These are phyloP conservation scores for Gossypium lobatum DNA, from an alignment of 441 rosid genomes.

Conservation along the genomic window DNA sequence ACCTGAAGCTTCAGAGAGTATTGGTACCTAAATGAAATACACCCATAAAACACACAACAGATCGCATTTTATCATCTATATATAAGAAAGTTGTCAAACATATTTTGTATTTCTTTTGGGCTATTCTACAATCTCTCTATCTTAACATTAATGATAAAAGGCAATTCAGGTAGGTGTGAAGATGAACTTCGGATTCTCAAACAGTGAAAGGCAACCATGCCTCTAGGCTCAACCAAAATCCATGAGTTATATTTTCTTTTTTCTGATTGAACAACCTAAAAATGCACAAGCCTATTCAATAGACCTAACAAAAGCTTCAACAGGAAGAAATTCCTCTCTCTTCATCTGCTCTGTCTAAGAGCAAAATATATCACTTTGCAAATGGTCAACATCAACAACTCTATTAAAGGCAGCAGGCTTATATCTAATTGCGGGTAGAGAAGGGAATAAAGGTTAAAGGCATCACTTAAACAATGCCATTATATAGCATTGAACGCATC, in stretches of 20 bases:
- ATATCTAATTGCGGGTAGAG: not conserved
- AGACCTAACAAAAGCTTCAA: not conserved
- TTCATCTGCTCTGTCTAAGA: not conserved
- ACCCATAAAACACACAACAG: not conserved
- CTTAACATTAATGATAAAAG: not conserved
- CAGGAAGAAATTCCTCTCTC: not conserved
- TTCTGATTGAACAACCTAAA: not conserved
- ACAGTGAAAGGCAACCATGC: not conserved
- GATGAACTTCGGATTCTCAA: not conserved
- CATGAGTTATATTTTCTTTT: not conserved
- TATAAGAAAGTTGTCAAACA: not conserved
- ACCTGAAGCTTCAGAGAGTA: not conserved
- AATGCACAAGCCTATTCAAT: not conserved
- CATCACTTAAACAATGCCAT: not conserved
- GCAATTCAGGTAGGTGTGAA: not conserved
- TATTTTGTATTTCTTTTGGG: constrained; percentile 1
- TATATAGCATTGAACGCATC: not conserved
- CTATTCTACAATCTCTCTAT: not conserved
- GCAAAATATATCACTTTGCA: not conserved
- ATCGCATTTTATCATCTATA: not conserved
- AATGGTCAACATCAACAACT: constrained; percentile 5
- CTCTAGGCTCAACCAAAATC: not conserved
- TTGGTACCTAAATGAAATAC: not conserved
- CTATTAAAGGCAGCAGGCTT: not conserved
- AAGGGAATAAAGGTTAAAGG: not conserved